phyloP scores from a whole-genome alignment of 768 basidiomycete genomes.

The Roridomyces roridus region DNA sequence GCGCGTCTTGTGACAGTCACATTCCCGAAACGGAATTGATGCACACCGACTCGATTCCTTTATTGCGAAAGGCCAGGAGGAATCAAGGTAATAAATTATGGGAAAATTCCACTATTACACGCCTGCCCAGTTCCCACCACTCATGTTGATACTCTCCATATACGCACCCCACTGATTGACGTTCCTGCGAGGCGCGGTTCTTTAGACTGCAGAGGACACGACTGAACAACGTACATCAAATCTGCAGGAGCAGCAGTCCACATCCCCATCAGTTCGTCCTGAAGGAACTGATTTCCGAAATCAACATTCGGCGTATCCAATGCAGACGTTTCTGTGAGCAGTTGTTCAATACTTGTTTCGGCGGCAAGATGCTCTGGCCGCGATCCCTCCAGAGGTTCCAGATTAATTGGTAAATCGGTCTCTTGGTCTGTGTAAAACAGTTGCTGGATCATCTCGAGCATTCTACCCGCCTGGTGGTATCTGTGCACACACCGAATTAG shows the following conservation, averaged over 20 bases:
- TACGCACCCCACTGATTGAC: conserved; percentile 5
- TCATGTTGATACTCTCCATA: background rate
- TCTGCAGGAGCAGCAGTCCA: conserved; percentile 11
- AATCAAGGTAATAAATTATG: no score
- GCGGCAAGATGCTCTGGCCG: no score
- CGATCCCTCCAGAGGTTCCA: no score
- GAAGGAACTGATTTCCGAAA: background rate
- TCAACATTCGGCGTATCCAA: background rate
- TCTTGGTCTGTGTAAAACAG: background rate
- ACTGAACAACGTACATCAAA: background rate
- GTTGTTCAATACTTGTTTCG: conserved; percentile 5
- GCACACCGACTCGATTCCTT: no score
- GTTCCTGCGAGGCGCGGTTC: background rate
- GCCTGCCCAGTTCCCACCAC: background rate
- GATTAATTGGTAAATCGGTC: no score
- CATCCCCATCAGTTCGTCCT: conserved; percentile 11
- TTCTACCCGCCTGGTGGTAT: conserved; percentile 1
- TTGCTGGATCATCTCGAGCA: conserved; percentile 1
- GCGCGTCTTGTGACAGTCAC: conserved; percentile 1
- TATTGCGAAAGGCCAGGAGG: no score
- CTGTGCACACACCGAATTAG: background rate
- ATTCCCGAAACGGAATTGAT: background rate
- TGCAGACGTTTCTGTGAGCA: background rate
- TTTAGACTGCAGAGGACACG: background rate
- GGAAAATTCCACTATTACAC: no score